Evolutionary conservation across 2,329 filamentous ascomycete genomes (phyloP), one percentile per base, ranked within the genome.

Genomic region (Grosmannia clavigera): DNA sequence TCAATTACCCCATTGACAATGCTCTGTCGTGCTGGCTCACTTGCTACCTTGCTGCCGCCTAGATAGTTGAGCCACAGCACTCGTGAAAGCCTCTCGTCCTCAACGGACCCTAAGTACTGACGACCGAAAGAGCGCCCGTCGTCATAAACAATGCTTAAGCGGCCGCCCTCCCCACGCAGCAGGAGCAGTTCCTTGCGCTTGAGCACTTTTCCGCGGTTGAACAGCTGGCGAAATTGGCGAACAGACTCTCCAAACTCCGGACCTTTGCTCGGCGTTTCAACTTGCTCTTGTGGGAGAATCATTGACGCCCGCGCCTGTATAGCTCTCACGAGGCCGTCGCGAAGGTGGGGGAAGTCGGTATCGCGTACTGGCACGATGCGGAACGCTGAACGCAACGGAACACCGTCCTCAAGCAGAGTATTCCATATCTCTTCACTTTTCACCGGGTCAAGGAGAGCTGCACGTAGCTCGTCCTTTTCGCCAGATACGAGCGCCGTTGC

Each of bases 1-100:
- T 86, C 86, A 78, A 97, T 86, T 62, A 95, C 81, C 0, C 94
- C 94, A 55, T 95, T 84, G 3, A 95, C 87, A 57, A 99, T 87
- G 66, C 82, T 95, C 73, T 84, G 79, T 65, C 92, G 81, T 19
- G 91, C 89, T 3, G 81, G 78, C 71, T 96, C 90, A 64, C 90
- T 95, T 35, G 91, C 91, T 11, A 96, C 91, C 67, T 85, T 90
- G 70, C 83, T 87, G 0, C 94, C 94, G 5, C 84, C 90, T 38
- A 99, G 76, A 73, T 96, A 99, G 66, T 92, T 87, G 69, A 96
- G 74, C 92, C 92, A 97, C 27, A 97, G 75, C 62, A 92, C 75
- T 61, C 88, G 82, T 60, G 87, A 87, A 14, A 99, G 77, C 59
- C 92, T 78, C 75, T 94, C 88, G 68, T 97, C 94, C 0, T 72